Base-by-base conservation (phyloP, 352 stramenopile genomes). In the Globisporangium orthogonon region DNA sequence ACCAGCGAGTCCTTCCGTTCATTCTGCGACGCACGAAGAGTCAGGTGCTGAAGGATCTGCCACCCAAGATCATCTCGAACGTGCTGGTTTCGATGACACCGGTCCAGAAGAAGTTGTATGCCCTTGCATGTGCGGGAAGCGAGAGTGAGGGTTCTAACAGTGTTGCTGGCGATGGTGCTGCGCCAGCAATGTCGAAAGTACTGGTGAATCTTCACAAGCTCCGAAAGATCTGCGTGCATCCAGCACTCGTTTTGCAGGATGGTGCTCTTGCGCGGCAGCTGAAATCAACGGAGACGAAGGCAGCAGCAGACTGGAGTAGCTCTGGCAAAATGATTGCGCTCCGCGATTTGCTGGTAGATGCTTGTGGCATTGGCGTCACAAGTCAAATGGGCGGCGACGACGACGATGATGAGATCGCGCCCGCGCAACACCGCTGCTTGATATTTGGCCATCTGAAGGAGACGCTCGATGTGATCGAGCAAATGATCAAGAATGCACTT, bases 1-100 rank as follows among this genome's bases (percentile, higher is more conserved):
- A 99, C 58, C 88, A 97, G 56, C 89, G 97, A 53, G 85, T 98
- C n/a, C 67, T 98, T 39, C 97, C 97, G 30, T 99, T 99, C 69
- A 88, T 99, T 43, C 66, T 99, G 47, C 78, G 97, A 33, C 79
- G 97, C 53, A 97, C 94, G n/a, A 99, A 99, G 70, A 73, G 86
- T 18, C 70, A 97, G 63, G 97, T 99, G 41, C 78, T 99, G 31
- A 82, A 82, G 40, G 97, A 99, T 50, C 70, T 99, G 30, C 97
- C 97, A 37, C 91, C 96, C 23, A 99, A 99, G 76, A 98, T 96
- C 51, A 91, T 99, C 41, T 96, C 91, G 7, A 96, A 98, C 59
- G 70, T 99, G 49, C 62, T 93, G 31, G 83, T 96, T 53, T 65
- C 82, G 13, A 76, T 99, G 23, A 93, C 89, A n/a, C 58, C 76